Base-by-base conservation (phyloP, 768 basidiomycete species). In the Lactarius tabidus region DNA sequence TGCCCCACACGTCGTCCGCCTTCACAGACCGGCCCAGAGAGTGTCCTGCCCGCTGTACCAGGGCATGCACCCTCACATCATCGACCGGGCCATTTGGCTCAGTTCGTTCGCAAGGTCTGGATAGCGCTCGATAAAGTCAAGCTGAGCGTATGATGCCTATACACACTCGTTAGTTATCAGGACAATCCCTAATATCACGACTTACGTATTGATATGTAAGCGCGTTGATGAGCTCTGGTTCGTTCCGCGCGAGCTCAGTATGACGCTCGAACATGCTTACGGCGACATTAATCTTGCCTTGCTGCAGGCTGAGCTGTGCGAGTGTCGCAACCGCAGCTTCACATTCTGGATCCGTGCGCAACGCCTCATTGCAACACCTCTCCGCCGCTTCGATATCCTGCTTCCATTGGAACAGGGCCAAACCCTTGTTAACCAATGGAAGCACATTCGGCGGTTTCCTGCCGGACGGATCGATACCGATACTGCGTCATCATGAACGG, bases 251-350 rank as follows among this genome's bases (percentile, higher is more conserved):
- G 66, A 98, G 81, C 73, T 92, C 85, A 0, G 87, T 85, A 74
- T 93, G 91, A 73, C 84, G 83, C 74, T 86, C 83, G 71, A 99
- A 97, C 85, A 93, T 87, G 72, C 86, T 82, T 64, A 94, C 85
- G 2, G 96, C 97, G 65, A 87, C 82, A 45, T 90, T 85, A 65
- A 97, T 87, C 78, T 91, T 90, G 72, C 88, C 87, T 77, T 95
- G 93, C 76, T 98, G 96, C 67, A 98, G 76, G 65, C 84, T 86
- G 26, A 99, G 82, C 75, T 99, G 97, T 4, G 96, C 96, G 33
- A 98, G 85, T 1, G 95, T 98, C 20, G 94, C 93, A 6, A 98
- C 89, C 0, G 96, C 97, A 14, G 96, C 93, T 74, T 99, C 97
- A 76, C 96, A 98, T 69, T 95, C 94, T 14, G 91, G 81, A 75